Conservation (phyloP, 1,284 basidiomycete species). For the Marasmius tenuissimus region DNA sequence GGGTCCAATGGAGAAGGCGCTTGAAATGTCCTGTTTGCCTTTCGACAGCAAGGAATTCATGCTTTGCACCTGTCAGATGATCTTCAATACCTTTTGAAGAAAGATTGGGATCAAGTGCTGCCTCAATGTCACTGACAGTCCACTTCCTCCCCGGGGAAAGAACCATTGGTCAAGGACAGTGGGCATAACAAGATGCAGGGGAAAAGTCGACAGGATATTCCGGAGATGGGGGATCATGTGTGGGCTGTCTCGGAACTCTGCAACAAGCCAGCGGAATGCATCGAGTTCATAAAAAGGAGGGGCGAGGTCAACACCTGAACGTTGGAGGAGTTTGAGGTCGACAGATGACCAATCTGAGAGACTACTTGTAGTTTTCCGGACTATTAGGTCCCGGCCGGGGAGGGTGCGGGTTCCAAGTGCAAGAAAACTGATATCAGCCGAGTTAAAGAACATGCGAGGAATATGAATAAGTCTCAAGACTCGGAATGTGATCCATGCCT, state of each 20-base stretch:
- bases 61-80: no score
- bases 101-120: no score
- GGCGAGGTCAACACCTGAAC: not conserved
- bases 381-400: no score
- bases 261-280: not conserved
- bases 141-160: no score
- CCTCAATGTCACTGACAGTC: no score
- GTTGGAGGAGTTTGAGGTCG: not conserved
- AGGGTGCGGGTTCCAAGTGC: no score
- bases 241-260: not conserved
- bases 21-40: no score
- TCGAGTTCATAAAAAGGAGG: not conserved
- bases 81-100: no score
- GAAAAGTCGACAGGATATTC: not conserved
- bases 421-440: no score
- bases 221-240: not conserved
- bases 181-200: not conserved
- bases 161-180: not conserved
- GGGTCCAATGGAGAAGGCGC: no score
- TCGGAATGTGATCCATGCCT: not conserved
- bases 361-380: no score
- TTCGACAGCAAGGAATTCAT: no score
- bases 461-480: not conserved
- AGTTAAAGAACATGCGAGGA: not conserved
- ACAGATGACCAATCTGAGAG: not conserved